These are phyloP conservation scores for Oryza rufipogon DNA, from an alignment of 176 grass and related monocot genomes.

Conservation along the genomic window DNA sequence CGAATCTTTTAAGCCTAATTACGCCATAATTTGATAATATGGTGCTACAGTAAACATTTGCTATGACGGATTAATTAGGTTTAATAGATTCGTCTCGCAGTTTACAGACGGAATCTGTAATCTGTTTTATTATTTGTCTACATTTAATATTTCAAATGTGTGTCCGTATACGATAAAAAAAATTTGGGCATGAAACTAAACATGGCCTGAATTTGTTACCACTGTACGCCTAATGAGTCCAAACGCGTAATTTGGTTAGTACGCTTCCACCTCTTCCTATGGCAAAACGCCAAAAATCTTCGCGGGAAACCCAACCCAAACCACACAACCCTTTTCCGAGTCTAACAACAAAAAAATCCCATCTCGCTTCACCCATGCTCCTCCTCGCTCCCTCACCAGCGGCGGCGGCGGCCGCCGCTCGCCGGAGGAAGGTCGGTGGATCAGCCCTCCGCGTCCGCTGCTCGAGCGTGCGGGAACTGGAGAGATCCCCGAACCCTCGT, in stretches of 20 bases:
- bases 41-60: too few species aligned
- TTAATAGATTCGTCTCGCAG: too few species aligned
- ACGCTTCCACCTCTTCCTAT: neutral
- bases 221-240: too few species aligned
- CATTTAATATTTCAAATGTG: too few species aligned
- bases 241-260: neutral
- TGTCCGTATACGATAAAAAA: too few species aligned
- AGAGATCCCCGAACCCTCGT: neutral
- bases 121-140: too few species aligned
- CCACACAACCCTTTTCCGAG: neutral
- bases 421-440: neutral
- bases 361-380: conserved; percentile 33
- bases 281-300: neutral
- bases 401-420: conserved; percentile 6
- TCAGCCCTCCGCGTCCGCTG: neutral
- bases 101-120: too few species aligned
- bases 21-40: too few species aligned
- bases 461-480: conserved; percentile 59
- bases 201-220: too few species aligned
- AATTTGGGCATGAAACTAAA: too few species aligned
- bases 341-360: neutral
- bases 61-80: too few species aligned
- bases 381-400: conserved; percentile 26
- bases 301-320: conserved; percentile 26
- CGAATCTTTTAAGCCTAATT: too few species aligned